phyloP scores from a whole-genome alignment of 495 filamentous ascomycete genomes.

The Aspergillus diversus region DNA sequence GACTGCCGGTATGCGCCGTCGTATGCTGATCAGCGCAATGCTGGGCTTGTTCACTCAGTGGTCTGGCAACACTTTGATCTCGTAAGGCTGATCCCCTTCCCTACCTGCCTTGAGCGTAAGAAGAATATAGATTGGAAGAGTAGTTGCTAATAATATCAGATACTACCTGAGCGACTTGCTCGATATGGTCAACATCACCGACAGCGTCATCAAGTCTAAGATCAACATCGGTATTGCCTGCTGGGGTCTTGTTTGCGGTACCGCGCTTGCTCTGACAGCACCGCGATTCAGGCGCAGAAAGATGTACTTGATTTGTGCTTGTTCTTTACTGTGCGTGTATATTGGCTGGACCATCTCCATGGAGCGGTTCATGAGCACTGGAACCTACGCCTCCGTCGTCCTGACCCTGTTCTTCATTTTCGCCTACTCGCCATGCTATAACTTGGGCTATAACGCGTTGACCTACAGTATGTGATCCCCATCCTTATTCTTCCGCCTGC shows the following conservation, averaged over 20 bases:
- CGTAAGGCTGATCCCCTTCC: conserved; percentile 33
- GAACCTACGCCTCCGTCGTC: conserved; percentile 45
- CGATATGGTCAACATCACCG: conserved; percentile 51
- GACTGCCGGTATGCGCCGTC: conserved; percentile 57
- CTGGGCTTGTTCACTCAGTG: conserved; percentile 67
- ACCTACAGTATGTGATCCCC: conserved; percentile 57
- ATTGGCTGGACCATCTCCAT: conserved; percentile 63
- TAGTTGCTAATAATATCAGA: conserved; percentile 24
- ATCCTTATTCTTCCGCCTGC: conserved; percentile 20
- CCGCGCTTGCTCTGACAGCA: conserved; percentile 55
- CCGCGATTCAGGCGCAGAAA: conserved; percentile 55
- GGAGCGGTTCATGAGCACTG: conserved; percentile 53
- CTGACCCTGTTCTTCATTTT: conserved; percentile 67
- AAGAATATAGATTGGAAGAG: not conserved
- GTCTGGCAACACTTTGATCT: conserved; percentile 67
- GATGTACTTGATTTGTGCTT: conserved; percentile 62
- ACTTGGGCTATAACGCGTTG: conserved; percentile 69
- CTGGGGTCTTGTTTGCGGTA: conserved; percentile 58
- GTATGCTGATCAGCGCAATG: conserved; percentile 59
- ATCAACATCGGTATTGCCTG: conserved; percentile 63
- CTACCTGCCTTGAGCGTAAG: not conserved
- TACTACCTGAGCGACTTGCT: conserved; percentile 60
- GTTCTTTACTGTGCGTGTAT: conserved; percentile 56
- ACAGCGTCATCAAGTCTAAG: conserved; percentile 53
- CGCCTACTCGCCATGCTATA: conserved; percentile 65